Percentiles rank a stretch among this genome's conserved stretches.
Conservation (phyloP, 176 grass and related monocot species). For the Lolium perenne region DNA sequence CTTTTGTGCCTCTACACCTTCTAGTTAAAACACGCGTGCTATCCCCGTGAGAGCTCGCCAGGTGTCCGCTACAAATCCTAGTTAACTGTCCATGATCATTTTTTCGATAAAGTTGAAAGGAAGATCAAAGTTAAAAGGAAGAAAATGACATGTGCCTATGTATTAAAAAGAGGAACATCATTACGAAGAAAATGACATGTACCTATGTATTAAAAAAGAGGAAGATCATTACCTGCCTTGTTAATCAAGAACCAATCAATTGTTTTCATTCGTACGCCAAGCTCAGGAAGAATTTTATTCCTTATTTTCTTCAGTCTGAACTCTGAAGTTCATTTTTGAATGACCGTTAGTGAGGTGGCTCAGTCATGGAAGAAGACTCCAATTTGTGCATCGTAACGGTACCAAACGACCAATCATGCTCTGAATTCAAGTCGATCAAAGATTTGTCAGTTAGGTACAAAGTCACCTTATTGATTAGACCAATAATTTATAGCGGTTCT, state of each 20-base stretch:
- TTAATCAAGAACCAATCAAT: constrained; percentile 29
- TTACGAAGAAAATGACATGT: constrained; percentile 2
- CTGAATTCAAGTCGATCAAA: not conserved
- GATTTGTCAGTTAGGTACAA: constrained; percentile 35
- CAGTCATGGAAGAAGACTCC: not conserved
- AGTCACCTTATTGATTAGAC: not conserved
- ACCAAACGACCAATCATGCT: constrained; percentile 1
- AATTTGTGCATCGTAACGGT: not conserved
- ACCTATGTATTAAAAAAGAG: constrained; percentile 32
- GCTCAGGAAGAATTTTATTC: not conserved
- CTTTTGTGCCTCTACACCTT: not conserved
- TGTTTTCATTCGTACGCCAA: constrained; percentile 27
- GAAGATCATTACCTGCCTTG: constrained; percentile 35
- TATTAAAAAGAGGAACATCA: too few species aligned
- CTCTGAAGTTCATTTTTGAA: not conserved
- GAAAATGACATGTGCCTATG: not conserved
- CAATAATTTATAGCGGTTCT: not conserved
- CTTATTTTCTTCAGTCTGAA: not conserved
- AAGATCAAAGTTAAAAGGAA: constrained; percentile 44
- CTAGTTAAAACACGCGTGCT: not conserved
- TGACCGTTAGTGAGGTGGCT: not conserved
- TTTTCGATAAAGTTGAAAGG: not conserved
- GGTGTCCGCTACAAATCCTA: constrained; percentile 12
- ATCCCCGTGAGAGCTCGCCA: not conserved
- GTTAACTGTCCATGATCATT: constrained; percentile 29